Base-by-base conservation (phyloP, 805 yeast species). In the Wickerhamomyces canadensis region DNA sequence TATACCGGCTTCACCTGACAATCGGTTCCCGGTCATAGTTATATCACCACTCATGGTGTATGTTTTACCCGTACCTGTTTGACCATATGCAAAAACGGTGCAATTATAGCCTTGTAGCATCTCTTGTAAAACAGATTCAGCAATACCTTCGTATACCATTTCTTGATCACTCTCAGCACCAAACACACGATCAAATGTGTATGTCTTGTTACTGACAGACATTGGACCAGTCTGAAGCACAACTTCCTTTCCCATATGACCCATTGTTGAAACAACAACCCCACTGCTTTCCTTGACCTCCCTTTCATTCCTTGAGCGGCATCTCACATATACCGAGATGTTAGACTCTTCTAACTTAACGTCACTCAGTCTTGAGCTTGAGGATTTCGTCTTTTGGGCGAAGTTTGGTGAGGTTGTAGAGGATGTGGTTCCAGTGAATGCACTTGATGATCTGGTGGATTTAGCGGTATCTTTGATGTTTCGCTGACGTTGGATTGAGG, bases 1-100 rank as follows among this genome's bases (percentile, higher is more conserved):
- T 16, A 79, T 71, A 15, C 86, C 85, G 0, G 84, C 78, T 39
- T 72, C 65, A 25, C 67, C 67, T 3, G 65, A 57, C 9, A 61
- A 12, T 45, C 54, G 27, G 47, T 54, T 34, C 57, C 64, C 48
- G 51, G 65, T 24, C 64, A 64, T 42, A 54, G 75, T 47, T 23
- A 79, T 71, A 34, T 82, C 82, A 6, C 94, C 93, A 6, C 81
- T 74, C 88, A 76, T 75, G 6, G 82, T 64, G 51, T 76, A 75
- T 0, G 95, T 84, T 51, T 84, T 85, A 14, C 94, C 94, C 0
- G 93, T 82, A 8, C 94, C 95, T 0, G 94, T 85, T 57, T 84
- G 94, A 1, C 95, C 95, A 61, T 87, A 86, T 0, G 94, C 93
- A 52, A 85, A 74, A 11, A 84, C 71, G 0, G 94, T 81, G 42